Percentiles rank a stretch among this genome's conserved stretches.
Evolutionary conservation across 768 basidiomycete genomes (phyloP).

Genomic region (Lactarius quietus): DNA sequence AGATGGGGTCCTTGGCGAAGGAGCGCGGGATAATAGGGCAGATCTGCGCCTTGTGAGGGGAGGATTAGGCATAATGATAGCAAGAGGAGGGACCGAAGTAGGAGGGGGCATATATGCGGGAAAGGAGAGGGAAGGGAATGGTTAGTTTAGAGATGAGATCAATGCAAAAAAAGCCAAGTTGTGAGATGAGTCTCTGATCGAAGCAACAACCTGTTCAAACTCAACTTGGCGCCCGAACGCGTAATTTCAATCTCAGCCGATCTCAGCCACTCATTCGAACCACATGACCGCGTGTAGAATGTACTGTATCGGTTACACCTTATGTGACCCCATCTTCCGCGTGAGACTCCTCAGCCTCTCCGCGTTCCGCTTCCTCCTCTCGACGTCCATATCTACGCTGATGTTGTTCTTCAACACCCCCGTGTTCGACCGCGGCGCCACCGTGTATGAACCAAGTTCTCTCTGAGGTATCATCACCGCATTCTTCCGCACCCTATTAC

Average conservation of each 20-base stretch:
- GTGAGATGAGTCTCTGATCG: not conserved
- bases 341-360: constrained; percentile 68
- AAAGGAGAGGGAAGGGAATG: constrained; percentile 27
- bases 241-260: constrained; percentile 15
- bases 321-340: constrained; percentile 37
- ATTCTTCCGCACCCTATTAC: constrained; percentile 66
- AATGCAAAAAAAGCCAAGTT: constrained; percentile 12
- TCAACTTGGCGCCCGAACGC: constrained; percentile 23
- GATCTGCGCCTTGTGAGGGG: constrained; percentile 48
- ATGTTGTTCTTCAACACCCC: constrained; percentile 48
- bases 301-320: not conserved
- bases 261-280: constrained; percentile 3
- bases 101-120: constrained; percentile 36
- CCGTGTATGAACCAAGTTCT: constrained; percentile 71
- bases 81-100: constrained; percentile 49
- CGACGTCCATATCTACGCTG: constrained; percentile 71
- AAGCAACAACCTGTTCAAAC: constrained; percentile 13
- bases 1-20: constrained; percentile 53
- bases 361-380: constrained; percentile 67
- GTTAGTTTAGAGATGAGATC: constrained; percentile 20
- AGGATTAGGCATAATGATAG: constrained; percentile 62
- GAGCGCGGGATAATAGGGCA: constrained; percentile 46
- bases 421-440: constrained; percentile 62
- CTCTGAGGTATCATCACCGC: constrained; percentile 81
- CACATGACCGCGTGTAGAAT: constrained; percentile 9